Evolutionary conservation across 2,329 filamentous ascomycete species (phyloP), one percentile per base, ranked within the genome.

Genomic region (Epichloe festucae): DNA sequence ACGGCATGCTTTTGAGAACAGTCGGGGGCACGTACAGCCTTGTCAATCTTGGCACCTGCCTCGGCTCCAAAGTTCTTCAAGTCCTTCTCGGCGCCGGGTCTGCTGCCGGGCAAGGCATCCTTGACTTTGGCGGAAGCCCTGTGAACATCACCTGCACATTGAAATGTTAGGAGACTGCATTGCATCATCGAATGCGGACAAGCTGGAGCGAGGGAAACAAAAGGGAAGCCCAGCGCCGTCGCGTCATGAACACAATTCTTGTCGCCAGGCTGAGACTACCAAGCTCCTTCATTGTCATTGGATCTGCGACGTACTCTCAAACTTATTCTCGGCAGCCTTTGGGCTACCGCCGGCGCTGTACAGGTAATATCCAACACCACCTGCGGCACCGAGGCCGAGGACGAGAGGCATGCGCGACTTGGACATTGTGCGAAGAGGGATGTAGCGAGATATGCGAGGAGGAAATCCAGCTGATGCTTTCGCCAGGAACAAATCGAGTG

Each of bases 301-400:
- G 19, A 12, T 14, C 42, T n/a, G 21, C 15, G 23, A 54, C 53
- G 21, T 36, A 95, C 91, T 79, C 74, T 95, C 87, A 59, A 87
- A 78, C 68, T 93, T 76, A 75, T 91, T 87, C 77, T 89, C 81
- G n/a, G 90, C 91, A 48, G 78, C 81, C 69, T 85, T 87, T 49
- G 88, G 77, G 67, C 82, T 79, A 53, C 91, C 90, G 55, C 91
- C 91, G 15, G 90, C 85, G 49, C 72, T 76, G 76, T 95, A 98
- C 56, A 97, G 78, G 74, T 97, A 97, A 77, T 95, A 97, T 43
- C 86, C 89, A 53, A 82, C 73, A 57, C 82, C 85, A 60, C 79
- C 80, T 35, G 77, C 84, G 57, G 79, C 81, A 54, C 75, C 78
- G 58, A 81, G 69, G 60, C 83, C 85, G 60, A 84, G 63, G 60